phyloP scores from a whole-genome alignment of 129 eudicot species.

The carrot (Daucus carota) region DNA sequence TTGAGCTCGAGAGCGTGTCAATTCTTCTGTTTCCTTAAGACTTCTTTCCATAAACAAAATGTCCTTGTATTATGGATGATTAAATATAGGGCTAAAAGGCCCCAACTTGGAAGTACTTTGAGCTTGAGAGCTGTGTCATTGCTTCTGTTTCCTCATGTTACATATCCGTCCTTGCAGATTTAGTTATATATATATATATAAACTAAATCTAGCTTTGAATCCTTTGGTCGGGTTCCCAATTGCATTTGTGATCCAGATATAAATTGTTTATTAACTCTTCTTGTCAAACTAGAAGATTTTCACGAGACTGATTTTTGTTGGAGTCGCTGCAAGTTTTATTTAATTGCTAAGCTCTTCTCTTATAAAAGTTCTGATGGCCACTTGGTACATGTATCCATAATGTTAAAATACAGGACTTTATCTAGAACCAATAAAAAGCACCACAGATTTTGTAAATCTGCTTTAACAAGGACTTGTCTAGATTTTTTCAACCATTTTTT shows the following conservation, averaged over 20 bases:
- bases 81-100: not conserved
- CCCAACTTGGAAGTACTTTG: not conserved
- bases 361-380: not conserved
- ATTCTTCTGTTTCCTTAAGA: not conserved
- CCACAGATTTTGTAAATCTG: not conserved
- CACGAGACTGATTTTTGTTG: not conserved
- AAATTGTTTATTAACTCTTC: not conserved
- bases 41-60: not conserved
- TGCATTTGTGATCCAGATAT: constrained; percentile 4
- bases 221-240: not conserved
- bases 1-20: not conserved
- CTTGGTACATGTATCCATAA: not conserved
- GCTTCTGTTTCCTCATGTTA: not conserved
- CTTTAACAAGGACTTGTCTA: not conserved
- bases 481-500: not conserved
- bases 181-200: not conserved
- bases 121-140: not conserved
- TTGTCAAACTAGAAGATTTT: not conserved
- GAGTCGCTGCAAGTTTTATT: not conserved
- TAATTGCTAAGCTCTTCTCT: not conserved
- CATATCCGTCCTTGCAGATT: not conserved
- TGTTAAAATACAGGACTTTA: not conserved
- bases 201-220: not conserved
- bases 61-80: not conserved
- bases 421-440: not conserved